Base-by-base conservation (phyloP, 768 basidiomycete genomes). In the Mycena rosella region DNA sequence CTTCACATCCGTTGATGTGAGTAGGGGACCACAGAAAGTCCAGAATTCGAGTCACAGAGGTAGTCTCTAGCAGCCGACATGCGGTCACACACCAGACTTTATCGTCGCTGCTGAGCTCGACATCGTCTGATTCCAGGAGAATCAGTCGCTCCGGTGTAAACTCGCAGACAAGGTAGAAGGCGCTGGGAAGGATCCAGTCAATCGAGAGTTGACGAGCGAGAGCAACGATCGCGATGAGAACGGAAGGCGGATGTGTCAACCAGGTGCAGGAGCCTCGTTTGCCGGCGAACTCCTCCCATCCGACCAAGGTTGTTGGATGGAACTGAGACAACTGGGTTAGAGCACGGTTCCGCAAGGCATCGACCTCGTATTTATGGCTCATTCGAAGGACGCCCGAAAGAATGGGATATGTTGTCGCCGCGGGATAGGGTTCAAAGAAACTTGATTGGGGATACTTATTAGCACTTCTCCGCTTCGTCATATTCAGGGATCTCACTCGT, bases 361-460 rank as follows among this genome's bases (percentile, higher is more conserved):
- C 63, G 20, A 60, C 57, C 9, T 69, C 51, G 53, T 68, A 68
- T 56, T 68, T 68, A 48, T 68, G 54, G 15, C 55, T 59, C 54
- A 68, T 56, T 5, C 67, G 60, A 13, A 51, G 49, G 7, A 51
- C 49, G 49, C 49, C 20, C 10, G 49, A 17, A 17, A 51, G 15
- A 2, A 30, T 10, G 15, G 49, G 2, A 18, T 30, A 30, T 3
- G 27, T 51, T 3, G 49, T 51, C 4, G 34, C 24, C 4, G 48
- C 55, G 0, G 55, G 54, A 26, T n/a, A 22, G 17, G 67, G 55
- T 15, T 56, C 53, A 17, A 68, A 68, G n/a, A 18, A 49, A 68
- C 7, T 60, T 67, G 44, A 22, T 17, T 11, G 48, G 20, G 24
- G 29, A 15, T 22, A 20, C 2, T 11, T 27, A 44, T 8, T 5